These are phyloP conservation scores for Priceomyces melissophilus DNA, from an alignment of 805 yeast species.

Conservation along the genomic window DNA sequence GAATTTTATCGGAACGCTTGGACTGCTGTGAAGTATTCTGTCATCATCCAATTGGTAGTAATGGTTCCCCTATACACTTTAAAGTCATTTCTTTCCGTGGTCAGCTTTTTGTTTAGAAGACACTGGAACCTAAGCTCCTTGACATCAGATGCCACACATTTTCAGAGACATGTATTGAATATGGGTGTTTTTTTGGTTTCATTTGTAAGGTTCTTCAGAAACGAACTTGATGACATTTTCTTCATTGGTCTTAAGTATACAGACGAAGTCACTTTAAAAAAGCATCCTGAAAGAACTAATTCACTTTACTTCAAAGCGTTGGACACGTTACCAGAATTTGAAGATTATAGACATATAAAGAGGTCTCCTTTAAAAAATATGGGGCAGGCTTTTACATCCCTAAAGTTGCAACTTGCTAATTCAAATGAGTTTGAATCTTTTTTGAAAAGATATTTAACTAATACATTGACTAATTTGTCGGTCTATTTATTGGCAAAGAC, in stretches of 20 bases:
- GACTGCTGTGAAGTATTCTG: constrained; percentile 33
- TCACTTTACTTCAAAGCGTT: constrained; percentile 13
- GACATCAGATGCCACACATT: constrained; percentile 16
- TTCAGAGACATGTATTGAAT: constrained; percentile 38
- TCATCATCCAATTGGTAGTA: constrained; percentile 29
- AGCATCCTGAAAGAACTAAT: background rate
- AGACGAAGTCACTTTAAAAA: constrained; percentile 19
- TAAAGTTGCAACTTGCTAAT: constrained; percentile 10
- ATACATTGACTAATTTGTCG: constrained; percentile 19
- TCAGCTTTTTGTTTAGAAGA: constrained; percentile 6
- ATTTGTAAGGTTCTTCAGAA: constrained; percentile 30
- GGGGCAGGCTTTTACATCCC: background rate
- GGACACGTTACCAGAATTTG: constrained; percentile 9
- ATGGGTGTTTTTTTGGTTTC: constrained; percentile 38
- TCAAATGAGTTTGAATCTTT: constrained; percentile 20
- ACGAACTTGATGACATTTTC: constrained; percentile 40
- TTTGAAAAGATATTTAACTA: constrained; percentile 20
- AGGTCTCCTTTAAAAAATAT: background rate
- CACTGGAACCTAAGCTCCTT: constrained; percentile 8
- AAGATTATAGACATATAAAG: background rate
- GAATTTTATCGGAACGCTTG: constrained; percentile 35
- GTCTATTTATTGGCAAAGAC: constrained; percentile 32
- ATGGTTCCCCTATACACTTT: constrained; percentile 9
- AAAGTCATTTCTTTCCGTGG: constrained; percentile 8
- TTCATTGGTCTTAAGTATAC: constrained; percentile 34